These are phyloP conservation scores for Xylogone sp. DNA, from an alignment of 2,329 filamentous ascomycete genomes.

Conservation along the genomic window DNA sequence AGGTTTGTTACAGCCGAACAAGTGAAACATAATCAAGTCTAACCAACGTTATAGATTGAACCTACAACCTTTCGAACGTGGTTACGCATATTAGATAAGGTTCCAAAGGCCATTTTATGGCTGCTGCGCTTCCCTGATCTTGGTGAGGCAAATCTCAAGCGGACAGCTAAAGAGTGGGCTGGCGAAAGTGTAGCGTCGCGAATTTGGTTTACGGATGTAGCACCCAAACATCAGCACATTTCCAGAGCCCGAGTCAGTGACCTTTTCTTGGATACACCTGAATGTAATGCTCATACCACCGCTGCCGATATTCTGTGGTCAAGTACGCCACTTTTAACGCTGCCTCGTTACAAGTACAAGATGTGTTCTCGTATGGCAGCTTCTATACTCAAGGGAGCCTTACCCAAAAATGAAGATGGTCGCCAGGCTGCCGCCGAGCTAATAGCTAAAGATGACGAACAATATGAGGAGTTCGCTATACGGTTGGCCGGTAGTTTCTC, in stretches of 20 bases:
- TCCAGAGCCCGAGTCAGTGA: conserved; percentile 88
- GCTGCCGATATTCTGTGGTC: conserved; percentile 96
- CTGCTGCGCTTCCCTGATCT: conserved; percentile 94
- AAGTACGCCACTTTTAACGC: conserved; percentile 85
- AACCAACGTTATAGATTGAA: conserved; percentile 65
- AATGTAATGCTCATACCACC: conserved; percentile 97
- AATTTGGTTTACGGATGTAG: conserved; percentile 93
- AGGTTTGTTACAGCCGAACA: conserved; percentile 54
- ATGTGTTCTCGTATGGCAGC: conserved; percentile 99
- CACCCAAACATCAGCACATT: conserved; percentile 92
- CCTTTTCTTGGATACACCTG: conserved; percentile 92
- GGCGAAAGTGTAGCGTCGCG: conserved; percentile 79
- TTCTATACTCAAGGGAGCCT: conserved; percentile 84
- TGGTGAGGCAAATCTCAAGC: conserved; percentile 78
- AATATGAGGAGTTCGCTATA: conserved; percentile 79
- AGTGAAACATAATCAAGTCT: neutral
- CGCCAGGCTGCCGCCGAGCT: conserved; percentile 66
- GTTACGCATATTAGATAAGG: conserved; percentile 81
- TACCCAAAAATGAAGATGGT: conserved; percentile 71
- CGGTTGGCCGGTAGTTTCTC: conserved; percentile 59
- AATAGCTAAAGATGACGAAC: conserved; percentile 71
- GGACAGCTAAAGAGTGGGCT: conserved; percentile 80
- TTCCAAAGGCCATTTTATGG: conserved; percentile 90
- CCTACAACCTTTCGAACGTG: conserved; percentile 94
- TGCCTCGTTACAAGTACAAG: conserved; percentile 91